Conservation (phyloP, 179 eudicot species). For the Beta corolliflora region DNA sequence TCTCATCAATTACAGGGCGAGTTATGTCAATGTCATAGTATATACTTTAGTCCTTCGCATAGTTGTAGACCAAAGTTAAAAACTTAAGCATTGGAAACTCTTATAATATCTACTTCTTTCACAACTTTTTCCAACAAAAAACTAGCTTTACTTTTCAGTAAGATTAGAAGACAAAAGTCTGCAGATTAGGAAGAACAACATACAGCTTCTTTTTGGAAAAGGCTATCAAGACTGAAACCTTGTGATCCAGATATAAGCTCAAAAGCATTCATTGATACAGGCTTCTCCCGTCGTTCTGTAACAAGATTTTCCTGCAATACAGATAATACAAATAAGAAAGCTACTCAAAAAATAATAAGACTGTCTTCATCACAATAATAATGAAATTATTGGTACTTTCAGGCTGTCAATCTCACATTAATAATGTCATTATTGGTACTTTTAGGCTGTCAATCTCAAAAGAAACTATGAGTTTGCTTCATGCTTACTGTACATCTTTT, state of each 20-base stretch:
- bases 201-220: conserved; percentile 63
- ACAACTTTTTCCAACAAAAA: neutral
- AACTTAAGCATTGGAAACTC: no score
- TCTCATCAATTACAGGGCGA: neutral
- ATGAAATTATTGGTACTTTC: neutral
- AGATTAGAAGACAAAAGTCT: neutral
- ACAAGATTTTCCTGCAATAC: conserved; percentile 67
- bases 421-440: neutral
- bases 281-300: conserved; percentile 80
- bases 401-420: neutral
- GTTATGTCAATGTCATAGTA: no score
- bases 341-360: neutral
- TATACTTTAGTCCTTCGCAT: no score
- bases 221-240: conserved; percentile 69
- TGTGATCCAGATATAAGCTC: conserved; percentile 83
- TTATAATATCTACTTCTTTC: neutral
- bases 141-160: neutral
- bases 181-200: conserved; percentile 25
- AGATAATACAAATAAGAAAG: conserved; percentile 8
- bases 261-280: conserved; percentile 90
- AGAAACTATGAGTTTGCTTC: neutral
- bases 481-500: neutral
- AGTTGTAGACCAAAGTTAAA: neutral
- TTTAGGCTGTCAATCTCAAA: neutral
- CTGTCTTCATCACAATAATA: neutral